Percentiles rank a stretch among this genome's conserved stretches.
Evolutionary conservation across 257 asterid genomes (phyloP).

Genomic region (Gentiana macrophylla): DNA sequence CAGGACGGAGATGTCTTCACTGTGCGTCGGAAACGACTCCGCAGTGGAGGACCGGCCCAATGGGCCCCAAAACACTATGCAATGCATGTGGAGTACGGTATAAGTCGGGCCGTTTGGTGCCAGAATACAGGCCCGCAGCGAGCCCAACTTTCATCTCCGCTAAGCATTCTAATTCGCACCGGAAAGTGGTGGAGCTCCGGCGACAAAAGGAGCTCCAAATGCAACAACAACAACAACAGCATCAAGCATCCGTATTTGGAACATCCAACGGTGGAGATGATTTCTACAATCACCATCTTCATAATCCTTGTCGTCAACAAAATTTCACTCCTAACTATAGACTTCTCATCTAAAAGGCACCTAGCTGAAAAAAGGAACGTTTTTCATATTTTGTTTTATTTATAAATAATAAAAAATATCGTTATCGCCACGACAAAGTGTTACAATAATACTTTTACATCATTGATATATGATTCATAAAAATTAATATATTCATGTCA

Average conservation of each 20-base stretch:
- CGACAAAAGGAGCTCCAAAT: constrained; percentile 68
- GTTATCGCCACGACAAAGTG: too few relatives aligned
- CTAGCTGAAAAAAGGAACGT: too few relatives aligned
- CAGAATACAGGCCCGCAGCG: constrained; percentile 95
- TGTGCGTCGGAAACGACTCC: constrained; percentile 95
- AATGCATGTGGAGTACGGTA: constrained; percentile 94
- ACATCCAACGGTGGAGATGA: constrained; percentile 65
- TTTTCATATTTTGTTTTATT: too few relatives aligned
- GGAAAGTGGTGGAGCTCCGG: constrained; percentile 94
- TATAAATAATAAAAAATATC: too few relatives aligned
- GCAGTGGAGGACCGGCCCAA: constrained; percentile 95
- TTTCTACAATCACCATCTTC: constrained; percentile 57
- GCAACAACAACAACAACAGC: constrained; percentile 37
- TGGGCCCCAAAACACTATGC: constrained; percentile 95
- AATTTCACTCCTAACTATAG: constrained; percentile 56
- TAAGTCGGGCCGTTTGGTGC: constrained; percentile 93
- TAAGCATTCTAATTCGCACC: constrained; percentile 89
- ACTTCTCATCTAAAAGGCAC: constrained; percentile 49
- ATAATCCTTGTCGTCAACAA: constrained; percentile 36
- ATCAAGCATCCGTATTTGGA: constrained; percentile 57
- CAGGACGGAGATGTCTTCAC: constrained; percentile 78
- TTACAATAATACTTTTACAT: too few relatives aligned
- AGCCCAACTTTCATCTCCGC: constrained; percentile 83
- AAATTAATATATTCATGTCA: too few relatives aligned
- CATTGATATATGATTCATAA: too few relatives aligned